A percentile compares a stretch with the other conserved stretches of the same genome.
Evolutionary conservation across 2,329 filamentous ascomycete genomes (phyloP).

Genomic region (Paecilomyces variotii): DNA sequence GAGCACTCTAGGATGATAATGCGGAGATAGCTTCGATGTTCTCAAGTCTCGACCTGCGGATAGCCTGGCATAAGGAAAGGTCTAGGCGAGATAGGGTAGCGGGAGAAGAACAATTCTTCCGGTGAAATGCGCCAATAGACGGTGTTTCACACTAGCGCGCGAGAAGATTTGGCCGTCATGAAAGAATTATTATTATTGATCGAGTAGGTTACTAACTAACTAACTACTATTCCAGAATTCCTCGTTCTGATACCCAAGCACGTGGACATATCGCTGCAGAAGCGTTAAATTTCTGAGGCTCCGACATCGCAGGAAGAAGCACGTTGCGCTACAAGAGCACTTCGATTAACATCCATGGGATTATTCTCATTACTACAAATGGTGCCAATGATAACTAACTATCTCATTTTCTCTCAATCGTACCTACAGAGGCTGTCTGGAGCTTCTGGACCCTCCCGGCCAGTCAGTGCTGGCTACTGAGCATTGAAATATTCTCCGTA

Average conservation of each 20-base stretch:
- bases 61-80: neutral
- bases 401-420: no score
- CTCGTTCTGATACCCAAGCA: neutral
- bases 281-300: neutral
- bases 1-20: slow-evolving; percentile 4
- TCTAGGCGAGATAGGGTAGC: neutral
- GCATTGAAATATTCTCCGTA: neutral
- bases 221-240: neutral
- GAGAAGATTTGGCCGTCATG: neutral
- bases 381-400: no score
- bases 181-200: neutral
- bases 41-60: neutral
- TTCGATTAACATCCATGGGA: neutral
- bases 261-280: neutral
- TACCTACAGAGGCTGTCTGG: no score
- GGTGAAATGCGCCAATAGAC: neutral
- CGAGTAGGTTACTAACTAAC: no score
- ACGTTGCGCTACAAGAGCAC: neutral
- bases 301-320: neutral
- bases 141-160: neutral
- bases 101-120: neutral
- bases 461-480: neutral
- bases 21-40: neutral
- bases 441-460: neutral
- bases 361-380: neutral